Conservation (phyloP, 306 rosid species). For the Carpinus viminea region DNA sequence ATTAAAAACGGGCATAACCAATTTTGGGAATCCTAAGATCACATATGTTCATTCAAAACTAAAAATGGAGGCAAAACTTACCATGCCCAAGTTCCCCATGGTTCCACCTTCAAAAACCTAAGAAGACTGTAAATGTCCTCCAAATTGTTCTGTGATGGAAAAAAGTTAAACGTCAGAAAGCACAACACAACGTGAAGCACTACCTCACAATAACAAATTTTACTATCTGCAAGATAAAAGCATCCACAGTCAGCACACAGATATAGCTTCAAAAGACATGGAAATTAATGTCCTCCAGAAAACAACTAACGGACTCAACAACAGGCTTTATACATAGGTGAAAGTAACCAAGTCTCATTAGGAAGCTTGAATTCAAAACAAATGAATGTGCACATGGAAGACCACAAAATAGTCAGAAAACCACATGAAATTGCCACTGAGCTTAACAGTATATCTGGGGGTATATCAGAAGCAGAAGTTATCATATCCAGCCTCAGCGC, state of each 20-base stretch:
- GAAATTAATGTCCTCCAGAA: background rate
- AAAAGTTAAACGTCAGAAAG: slow-evolving; percentile 43
- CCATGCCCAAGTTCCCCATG: slow-evolving; percentile 99
- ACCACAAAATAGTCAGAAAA: background rate
- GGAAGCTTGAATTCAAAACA: background rate
- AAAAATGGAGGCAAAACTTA: slow-evolving; percentile 32
- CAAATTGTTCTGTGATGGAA: slow-evolving; percentile 68
- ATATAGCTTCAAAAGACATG: background rate
- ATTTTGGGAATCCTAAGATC: background rate
- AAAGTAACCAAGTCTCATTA: background rate
- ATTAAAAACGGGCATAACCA: slow-evolving; percentile 1
- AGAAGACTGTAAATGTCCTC: slow-evolving; percentile 95
- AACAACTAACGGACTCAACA: background rate
- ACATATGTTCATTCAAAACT: slow-evolving; percentile 1
- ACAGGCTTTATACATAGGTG: background rate
- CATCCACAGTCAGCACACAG: background rate
- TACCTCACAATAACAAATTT: slow-evolving; percentile 18
- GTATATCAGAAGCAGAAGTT: background rate
- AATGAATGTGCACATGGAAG: background rate
- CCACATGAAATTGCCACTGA: background rate
- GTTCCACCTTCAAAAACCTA: slow-evolving; percentile 89
- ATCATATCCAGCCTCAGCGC: background rate
- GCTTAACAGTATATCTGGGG: background rate
- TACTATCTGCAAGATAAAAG: background rate
- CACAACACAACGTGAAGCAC: slow-evolving; percentile 22